These are phyloP conservation scores for Termitomyces sp. DNA, from an alignment of 768 basidiomycete genomes.

Conservation along the genomic window DNA sequence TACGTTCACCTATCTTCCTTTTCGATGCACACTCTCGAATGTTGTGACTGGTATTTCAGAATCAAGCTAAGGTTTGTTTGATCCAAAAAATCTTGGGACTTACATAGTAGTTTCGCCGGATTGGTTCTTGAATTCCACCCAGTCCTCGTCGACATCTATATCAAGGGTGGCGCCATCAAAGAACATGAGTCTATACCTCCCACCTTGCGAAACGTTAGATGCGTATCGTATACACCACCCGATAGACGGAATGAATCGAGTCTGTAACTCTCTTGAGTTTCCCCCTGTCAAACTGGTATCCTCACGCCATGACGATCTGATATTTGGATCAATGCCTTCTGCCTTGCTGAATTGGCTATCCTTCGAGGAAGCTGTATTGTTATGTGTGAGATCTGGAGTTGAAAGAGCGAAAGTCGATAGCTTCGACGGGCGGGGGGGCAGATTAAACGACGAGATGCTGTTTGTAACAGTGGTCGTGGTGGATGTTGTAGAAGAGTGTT, in stretches of 20 bases:
- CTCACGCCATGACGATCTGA: conserved; percentile 13
- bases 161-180: conserved; percentile 35
- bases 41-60: conserved; percentile 22
- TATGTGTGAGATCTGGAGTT: not conserved
- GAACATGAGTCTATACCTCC: conserved; percentile 41
- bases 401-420: not conserved
- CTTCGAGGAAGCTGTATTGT: not conserved
- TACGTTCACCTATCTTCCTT: conserved; percentile 32
- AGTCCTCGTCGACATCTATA: conserved; percentile 40
- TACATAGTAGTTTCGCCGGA: conserved; percentile 26
- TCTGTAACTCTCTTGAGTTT: conserved; percentile 20
- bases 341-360: not conserved
- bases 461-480: not conserved
- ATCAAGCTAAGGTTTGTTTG: not conserved
- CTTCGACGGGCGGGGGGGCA: conserved; percentile 12
- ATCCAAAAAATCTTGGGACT: conserved; percentile 5
- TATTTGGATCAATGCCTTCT: not conserved
- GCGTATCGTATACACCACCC: conserved; percentile 41
- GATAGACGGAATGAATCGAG: conserved; percentile 34
- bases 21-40: conserved; percentile 30
- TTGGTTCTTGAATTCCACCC: conserved; percentile 28
- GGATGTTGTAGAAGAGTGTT: not conserved
- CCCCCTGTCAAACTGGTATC: conserved; percentile 10
- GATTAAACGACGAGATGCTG: conserved; percentile 10
- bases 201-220: conserved; percentile 35